Percentiles rank a stretch among this genome's conserved stretches.
These are phyloP conservation scores for Heterobasidion parviporum DNA, from an alignment of 1,284 basidiomycete species.

Conservation along the genomic window DNA sequence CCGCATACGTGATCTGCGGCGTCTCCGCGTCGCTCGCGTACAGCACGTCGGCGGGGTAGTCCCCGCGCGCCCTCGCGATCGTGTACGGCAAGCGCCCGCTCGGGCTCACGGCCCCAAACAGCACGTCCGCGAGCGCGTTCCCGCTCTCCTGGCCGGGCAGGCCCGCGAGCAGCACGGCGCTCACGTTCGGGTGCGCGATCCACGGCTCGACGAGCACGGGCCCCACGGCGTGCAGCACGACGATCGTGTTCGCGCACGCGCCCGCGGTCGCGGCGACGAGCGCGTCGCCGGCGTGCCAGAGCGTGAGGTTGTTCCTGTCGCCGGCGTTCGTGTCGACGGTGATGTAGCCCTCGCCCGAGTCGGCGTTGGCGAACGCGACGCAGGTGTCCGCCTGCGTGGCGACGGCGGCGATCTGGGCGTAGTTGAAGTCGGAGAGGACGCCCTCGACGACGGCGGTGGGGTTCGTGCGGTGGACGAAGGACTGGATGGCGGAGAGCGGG, in stretches of 20 bases:
- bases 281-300: conserved; percentile 17
- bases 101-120: conserved; percentile 44
- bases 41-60: conserved; percentile 37
- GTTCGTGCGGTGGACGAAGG: conserved; percentile 13
- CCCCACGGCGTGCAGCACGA: conserved; percentile 43
- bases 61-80: conserved; percentile 39
- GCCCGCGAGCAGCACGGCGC: conserved; percentile 33
- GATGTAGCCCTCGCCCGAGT: conserved; percentile 41
- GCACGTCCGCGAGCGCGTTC: conserved; percentile 43
- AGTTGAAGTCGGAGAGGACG: conserved; percentile 6
- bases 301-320: conserved; percentile 25
- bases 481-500: conserved; percentile 1
- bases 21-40: background rate
- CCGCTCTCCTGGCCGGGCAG: conserved; percentile 58
- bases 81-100: conserved; percentile 49
- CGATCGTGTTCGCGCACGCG: conserved; percentile 36
- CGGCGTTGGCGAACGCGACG: conserved; percentile 18
- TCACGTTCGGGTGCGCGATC: conserved; percentile 39
- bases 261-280: conserved; percentile 18
- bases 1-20: conserved; percentile 1
- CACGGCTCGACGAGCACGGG: conserved; percentile 35
- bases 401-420: background rate
- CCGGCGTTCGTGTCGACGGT: conserved; percentile 42
- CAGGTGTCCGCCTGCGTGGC: conserved; percentile 21
- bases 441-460: conserved; percentile 1